phyloP scores from a whole-genome alignment of 805 yeast species.

The Metschnikowia orientalis region DNA sequence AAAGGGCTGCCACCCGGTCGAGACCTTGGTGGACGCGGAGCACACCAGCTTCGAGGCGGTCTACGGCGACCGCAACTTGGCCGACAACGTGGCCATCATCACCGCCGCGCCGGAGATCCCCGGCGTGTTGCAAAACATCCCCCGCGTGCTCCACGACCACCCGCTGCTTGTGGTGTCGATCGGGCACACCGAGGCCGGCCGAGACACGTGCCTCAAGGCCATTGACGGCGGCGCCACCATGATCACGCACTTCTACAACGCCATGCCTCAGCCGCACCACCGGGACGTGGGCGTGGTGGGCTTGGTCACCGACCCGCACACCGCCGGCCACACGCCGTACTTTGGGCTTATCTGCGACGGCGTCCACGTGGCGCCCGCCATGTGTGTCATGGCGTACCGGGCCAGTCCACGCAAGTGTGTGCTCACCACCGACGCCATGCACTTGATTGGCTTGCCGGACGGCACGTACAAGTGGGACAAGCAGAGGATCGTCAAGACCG shows the following conservation, averaged over 20 bases:
- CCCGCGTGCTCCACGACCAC: slow-evolving; percentile 22
- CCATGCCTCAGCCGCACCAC: slow-evolving; percentile 60
- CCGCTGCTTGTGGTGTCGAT: slow-evolving; percentile 39
- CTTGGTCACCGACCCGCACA: slow-evolving; percentile 31
- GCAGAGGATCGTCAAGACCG: slow-evolving; percentile 45
- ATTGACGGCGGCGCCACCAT: slow-evolving; percentile 50
- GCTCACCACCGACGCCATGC: slow-evolving; percentile 58
- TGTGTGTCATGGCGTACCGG: slow-evolving; percentile 46
- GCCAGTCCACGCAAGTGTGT: slow-evolving; percentile 51
- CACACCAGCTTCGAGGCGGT: slow-evolving; percentile 25
- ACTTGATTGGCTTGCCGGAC: slow-evolving; percentile 51
- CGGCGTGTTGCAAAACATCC: slow-evolving; percentile 43
- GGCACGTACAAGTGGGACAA: slow-evolving; percentile 53
- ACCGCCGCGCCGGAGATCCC: slow-evolving; percentile 52
- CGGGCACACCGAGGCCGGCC: slow-evolving; percentile 45
- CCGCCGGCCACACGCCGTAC: slow-evolving; percentile 33
- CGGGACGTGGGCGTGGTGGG: slow-evolving; percentile 57
- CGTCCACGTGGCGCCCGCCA: slow-evolving; percentile 54
- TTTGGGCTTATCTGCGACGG: slow-evolving; percentile 58
- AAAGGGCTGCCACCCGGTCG: slow-evolving; percentile 49
- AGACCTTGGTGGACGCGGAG: slow-evolving; percentile 38
- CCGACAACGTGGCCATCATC: slow-evolving; percentile 36
- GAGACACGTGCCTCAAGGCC: slow-evolving; percentile 39
- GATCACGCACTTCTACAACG: slow-evolving; percentile 59
- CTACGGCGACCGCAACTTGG: slow-evolving; percentile 36